A percentile compares a stretch with the other conserved stretches of the same genome.
These are phyloP conservation scores for Penicillium malachiteum DNA, from an alignment of 495 filamentous ascomycete genomes.

Conservation along the genomic window DNA sequence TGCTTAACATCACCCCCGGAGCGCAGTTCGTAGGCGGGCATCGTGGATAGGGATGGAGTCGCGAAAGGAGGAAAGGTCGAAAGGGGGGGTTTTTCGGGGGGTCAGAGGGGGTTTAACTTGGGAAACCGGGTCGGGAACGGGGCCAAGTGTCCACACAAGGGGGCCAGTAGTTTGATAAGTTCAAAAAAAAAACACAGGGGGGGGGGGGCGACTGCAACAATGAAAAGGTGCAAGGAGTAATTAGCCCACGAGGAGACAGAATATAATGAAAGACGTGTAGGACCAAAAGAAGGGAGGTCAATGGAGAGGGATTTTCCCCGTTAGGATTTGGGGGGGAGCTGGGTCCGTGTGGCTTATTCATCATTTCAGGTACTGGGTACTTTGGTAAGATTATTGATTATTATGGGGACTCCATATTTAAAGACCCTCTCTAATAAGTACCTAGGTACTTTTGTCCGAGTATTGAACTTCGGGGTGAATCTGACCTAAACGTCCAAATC, in stretches of 20 bases:
- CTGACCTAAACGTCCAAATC: no score
- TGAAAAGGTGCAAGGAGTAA: neutral
- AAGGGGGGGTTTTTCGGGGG: constrained; percentile 4
- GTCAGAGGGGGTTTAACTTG: constrained; percentile 2
- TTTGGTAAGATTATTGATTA: neutral
- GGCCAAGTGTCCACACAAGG: constrained; percentile 7
- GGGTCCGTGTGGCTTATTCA: constrained; percentile 9
- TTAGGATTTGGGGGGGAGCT: neutral
- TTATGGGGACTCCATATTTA: no score
- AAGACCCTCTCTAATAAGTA: no score
- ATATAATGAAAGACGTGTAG: neutral
- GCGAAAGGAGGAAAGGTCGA: constrained; percentile 1
- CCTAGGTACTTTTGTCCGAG: no score
- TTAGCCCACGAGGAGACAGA: neutral
- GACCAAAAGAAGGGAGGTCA: constrained; percentile 1
- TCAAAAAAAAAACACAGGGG: neutral
- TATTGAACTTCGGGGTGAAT: no score
- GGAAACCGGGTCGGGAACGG: neutral
- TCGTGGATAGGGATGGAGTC: constrained; percentile 24
- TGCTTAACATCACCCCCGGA: constrained; percentile 73
- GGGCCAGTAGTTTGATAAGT: neutral
- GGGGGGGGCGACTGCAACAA: neutral
- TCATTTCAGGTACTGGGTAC: constrained; percentile 4
- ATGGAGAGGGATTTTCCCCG: constrained; percentile 28
- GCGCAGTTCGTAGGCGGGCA: constrained; percentile 56